phyloP scores from a whole-genome alignment of 176 grass and related monocot species.

The Oryza coarctata region DNA sequence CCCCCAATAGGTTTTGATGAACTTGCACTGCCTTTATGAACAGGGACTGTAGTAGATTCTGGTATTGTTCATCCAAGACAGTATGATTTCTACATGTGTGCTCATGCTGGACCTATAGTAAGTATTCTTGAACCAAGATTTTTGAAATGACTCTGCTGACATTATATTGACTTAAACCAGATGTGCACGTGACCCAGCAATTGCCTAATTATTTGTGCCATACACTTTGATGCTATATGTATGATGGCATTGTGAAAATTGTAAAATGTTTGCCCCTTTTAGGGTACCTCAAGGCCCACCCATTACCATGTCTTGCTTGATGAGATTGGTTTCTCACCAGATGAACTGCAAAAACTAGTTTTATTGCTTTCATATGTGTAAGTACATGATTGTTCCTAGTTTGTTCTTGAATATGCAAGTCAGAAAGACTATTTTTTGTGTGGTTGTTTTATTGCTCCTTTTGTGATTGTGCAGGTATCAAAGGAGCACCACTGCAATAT shows the following conservation, averaged over 20 bases:
- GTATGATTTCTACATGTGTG: slow-evolving; percentile 93
- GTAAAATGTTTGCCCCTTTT: slow-evolving; percentile 15
- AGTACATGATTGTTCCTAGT: slow-evolving; percentile 24
- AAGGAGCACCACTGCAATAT: slow-evolving; percentile 90
- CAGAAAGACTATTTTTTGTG: neutral
- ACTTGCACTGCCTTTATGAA: slow-evolving; percentile 15
- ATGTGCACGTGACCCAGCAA: slow-evolving; percentile 4
- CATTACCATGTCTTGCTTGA: slow-evolving; percentile 90
- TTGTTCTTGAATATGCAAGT: neutral
- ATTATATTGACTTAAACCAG: neutral
- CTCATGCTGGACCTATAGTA: slow-evolving; percentile 90
- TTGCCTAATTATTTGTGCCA: neutral
- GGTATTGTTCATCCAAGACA: slow-evolving; percentile 84
- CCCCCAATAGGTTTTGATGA: neutral
- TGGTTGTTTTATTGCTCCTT: slow-evolving; percentile 5
- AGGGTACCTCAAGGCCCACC: slow-evolving; percentile 86
- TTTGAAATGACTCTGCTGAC: neutral
- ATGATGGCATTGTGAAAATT: slow-evolving; percentile 14
- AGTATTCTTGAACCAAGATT: slow-evolving; percentile 30
- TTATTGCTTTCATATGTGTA: slow-evolving; percentile 95
- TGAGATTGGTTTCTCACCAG: slow-evolving; percentile 74
- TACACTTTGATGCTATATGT: slow-evolving; percentile 23
- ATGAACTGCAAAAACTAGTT: slow-evolving; percentile 84
- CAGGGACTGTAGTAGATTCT: slow-evolving; percentile 78
- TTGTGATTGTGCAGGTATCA: slow-evolving; percentile 64